Evolutionary conservation across 495 filamentous ascomycete genomes (phyloP), one percentile per base, ranked within the genome.

Genomic region (Daldinia loculata): DNA sequence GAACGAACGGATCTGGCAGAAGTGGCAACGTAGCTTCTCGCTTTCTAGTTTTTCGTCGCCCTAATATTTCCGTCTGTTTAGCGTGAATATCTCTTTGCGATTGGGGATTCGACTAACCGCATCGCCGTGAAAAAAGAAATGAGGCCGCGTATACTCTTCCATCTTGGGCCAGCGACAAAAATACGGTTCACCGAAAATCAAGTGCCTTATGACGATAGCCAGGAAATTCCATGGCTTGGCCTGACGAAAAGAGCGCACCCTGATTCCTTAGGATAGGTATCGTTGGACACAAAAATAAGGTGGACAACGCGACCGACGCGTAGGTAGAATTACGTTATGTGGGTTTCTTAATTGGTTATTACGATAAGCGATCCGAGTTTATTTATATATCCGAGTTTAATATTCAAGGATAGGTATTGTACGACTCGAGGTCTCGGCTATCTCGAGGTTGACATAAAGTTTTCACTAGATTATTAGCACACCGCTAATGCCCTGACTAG

Each of bases 1-100:
- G 58, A 85, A 86, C 0, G 77, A 76, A 8, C 80, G 80, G 61
- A 88, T 78, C 71, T 88, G 85, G 67, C 85, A 88, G 59, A 71
- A 84, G 67, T 86, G 84, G 56, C 85, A 88, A 0, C 69, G 61
- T 3, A 27, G 30, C 58, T 71, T 77, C 19, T 84, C 80, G 14
- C 14, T 66, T 8, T 76, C 41, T 2, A 65, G 70, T 14, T 60
- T 70, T 69, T 74, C 61, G 12, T 48, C 11, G 12, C 63, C 53
- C 53, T 56, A 22, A 4, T 45, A 50, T 36, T 43, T 4, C 7
- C 7, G 26, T 43, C 12, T 56, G 2, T 55, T 64, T 9, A 57
- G 56, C 56, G 30, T 24, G 43, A 61, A 19, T 55, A 7, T 7
- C 2, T 29, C 19, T 29, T 43, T 19, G 32, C 4, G 8, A 17